A percentile compares a stretch with the other conserved stretches of the same genome.
These are phyloP conservation scores for Panicum virgatum DNA, from an alignment of 202 grass and related monocot genomes.

Conservation along the genomic window DNA sequence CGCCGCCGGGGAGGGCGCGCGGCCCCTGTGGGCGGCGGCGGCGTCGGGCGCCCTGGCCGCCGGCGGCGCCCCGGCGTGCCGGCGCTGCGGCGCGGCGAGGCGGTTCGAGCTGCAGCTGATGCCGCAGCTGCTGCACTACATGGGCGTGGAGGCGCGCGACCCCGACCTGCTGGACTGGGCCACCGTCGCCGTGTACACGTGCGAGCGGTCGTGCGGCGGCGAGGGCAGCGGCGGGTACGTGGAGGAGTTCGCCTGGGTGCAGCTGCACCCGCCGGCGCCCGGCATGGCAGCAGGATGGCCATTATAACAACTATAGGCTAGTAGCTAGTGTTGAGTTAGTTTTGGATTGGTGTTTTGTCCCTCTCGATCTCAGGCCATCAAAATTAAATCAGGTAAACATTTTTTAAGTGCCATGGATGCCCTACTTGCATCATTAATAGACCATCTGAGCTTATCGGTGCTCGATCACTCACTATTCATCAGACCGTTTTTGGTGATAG, in stretches of 20 bases:
- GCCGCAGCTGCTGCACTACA: not conserved
- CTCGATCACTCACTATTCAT: too few species aligned
- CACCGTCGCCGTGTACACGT: not conserved
- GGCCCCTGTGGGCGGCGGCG: not conserved
- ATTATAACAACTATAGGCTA: too few species aligned
- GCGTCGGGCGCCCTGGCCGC: not conserved
- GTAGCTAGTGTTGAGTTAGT: too few species aligned
- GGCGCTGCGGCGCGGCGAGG: not conserved
- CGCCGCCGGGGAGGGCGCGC: too few species aligned
- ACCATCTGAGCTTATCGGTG: too few species aligned
- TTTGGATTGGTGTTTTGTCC: too few species aligned
- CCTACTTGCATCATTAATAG: too few species aligned
- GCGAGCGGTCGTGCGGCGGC: not conserved
- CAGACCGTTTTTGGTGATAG: too few species aligned
- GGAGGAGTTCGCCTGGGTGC: conserved; percentile 15
- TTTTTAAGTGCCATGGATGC: too few species aligned
- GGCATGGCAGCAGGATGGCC: too few species aligned
- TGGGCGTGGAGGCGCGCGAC: not conserved
- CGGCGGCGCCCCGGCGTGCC: not conserved
- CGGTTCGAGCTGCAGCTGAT: not conserved
- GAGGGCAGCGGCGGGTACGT: not conserved
- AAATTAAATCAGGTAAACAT: too few species aligned
- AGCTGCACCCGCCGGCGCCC: not conserved
- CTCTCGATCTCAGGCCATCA: too few species aligned
- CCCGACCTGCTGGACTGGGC: not conserved